phyloP scores from a whole-genome alignment of 1,284 basidiomycete species.

The Boletus semigastroideus region DNA sequence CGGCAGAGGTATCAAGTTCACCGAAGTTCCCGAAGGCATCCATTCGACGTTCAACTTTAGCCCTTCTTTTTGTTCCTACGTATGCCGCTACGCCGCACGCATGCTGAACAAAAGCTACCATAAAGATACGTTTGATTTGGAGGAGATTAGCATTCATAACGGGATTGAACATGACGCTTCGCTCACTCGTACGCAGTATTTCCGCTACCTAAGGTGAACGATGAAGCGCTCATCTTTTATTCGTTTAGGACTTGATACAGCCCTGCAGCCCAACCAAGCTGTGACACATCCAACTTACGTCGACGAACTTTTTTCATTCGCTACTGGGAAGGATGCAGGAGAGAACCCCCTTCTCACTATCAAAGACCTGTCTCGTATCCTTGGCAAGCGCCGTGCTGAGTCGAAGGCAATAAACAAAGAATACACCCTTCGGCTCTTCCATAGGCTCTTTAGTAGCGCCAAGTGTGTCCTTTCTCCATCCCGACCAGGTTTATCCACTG shows the following conservation, averaged over 20 bases:
- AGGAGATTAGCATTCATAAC: slow-evolving; percentile 66
- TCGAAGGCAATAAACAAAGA: slow-evolving; percentile 50
- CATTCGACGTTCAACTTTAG: slow-evolving; percentile 61
- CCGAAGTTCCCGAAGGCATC: slow-evolving; percentile 40
- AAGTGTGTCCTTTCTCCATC: slow-evolving; percentile 48
- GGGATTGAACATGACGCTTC: slow-evolving; percentile 38
- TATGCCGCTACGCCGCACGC: slow-evolving; percentile 54
- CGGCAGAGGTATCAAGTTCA: slow-evolving; percentile 65
- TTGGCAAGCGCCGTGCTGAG: slow-evolving; percentile 58
- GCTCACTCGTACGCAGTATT: slow-evolving; percentile 42
- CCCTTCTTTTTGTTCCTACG: slow-evolving; percentile 62
- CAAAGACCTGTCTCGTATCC: slow-evolving; percentile 55
- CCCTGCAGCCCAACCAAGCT: slow-evolving; percentile 51
- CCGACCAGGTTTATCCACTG: neutral
- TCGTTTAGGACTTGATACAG: slow-evolving; percentile 53
- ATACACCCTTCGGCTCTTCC: slow-evolving; percentile 46
- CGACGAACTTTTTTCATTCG: slow-evolving; percentile 54
- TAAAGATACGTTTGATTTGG: slow-evolving; percentile 59
- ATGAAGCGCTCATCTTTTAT: neutral
- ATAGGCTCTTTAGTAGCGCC: slow-evolving; percentile 60
- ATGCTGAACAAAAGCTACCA: slow-evolving; percentile 55
- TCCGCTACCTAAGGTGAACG: neutral
- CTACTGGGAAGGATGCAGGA: slow-evolving; percentile 53
- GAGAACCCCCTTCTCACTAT: slow-evolving; percentile 49
- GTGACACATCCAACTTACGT: slow-evolving; percentile 49